These are phyloP conservation scores for Aureococcus anophagefferens DNA, from an alignment of 108 stramenopile genomes.

Conservation along the genomic window DNA sequence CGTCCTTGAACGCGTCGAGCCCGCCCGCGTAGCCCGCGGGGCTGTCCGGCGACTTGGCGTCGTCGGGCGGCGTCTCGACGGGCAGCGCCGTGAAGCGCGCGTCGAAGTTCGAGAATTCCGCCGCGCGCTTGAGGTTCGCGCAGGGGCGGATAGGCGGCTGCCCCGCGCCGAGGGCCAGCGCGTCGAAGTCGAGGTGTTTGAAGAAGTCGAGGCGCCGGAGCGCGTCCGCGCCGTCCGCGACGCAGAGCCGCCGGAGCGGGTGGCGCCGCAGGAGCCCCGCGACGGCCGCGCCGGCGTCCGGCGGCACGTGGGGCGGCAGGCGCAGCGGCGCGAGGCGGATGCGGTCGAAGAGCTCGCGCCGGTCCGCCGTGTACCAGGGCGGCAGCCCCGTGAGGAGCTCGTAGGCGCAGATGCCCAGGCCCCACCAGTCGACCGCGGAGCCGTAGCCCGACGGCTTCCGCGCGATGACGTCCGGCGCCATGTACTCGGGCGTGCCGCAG, in stretches of 20 bases:
- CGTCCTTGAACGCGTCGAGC: too few species aligned
- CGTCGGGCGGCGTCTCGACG: background rate
- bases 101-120: slow-evolving; percentile 12
- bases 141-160: slow-evolving; percentile 8
- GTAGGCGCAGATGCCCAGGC: slow-evolving; percentile 26
- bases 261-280: slow-evolving; percentile 6
- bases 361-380: slow-evolving; percentile 46
- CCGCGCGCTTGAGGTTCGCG: background rate
- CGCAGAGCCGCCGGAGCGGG: slow-evolving; percentile 7
- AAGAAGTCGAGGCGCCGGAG: slow-evolving; percentile 32
- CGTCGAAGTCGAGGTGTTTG: slow-evolving; percentile 21
- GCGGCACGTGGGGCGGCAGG: slow-evolving; percentile 8
- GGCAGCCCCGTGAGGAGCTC: slow-evolving; percentile 34
- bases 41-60: too few species aligned
- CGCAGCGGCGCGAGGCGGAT: slow-evolving; percentile 17
- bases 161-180: slow-evolving; percentile 2
- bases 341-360: slow-evolving; percentile 23
- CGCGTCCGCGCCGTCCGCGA: slow-evolving; percentile 7
- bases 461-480: slow-evolving; percentile 55
- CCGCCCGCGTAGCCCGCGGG: too few species aligned
- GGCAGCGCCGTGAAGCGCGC: slow-evolving; percentile 8
- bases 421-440: slow-evolving; percentile 45
- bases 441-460: slow-evolving; percentile 35
- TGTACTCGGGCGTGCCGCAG: slow-evolving; percentile 56
- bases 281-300: slow-evolving; percentile 1